Evolutionary conservation across 306 rosid species (phyloP).

Genomic region (Casuarina cunninghamiana): DNA sequence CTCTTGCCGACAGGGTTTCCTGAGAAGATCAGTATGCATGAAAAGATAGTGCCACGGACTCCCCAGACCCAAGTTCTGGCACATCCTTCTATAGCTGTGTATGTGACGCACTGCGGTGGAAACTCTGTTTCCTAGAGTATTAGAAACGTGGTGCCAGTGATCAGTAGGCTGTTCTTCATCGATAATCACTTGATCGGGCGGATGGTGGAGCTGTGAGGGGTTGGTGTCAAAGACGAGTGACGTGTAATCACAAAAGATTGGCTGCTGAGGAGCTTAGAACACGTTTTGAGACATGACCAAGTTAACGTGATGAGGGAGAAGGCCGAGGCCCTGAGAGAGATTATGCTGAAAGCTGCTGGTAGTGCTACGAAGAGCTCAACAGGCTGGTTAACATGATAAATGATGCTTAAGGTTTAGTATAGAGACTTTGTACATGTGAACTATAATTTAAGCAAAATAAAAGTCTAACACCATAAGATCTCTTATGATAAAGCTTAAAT

Average conservation of each 20-base stretch:
- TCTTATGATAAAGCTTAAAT: too few species aligned
- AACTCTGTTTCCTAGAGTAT: slow-evolving; percentile 52
- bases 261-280: slow-evolving; percentile 36
- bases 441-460: too few species aligned
- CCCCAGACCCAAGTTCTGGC: slow-evolving; percentile 46
- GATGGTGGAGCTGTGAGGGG: slow-evolving; percentile 48
- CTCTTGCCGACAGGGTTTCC: slow-evolving; percentile 30
- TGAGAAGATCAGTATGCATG: slow-evolving; percentile 21
- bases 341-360: background rate
- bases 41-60: slow-evolving; percentile 52
- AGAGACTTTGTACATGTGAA: too few species aligned
- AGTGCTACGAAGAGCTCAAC: slow-evolving; percentile 24
- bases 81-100: slow-evolving; percentile 41
- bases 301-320: slow-evolving; percentile 44
- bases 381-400: slow-evolving; percentile 19
- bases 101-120: slow-evolving; percentile 50
- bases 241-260: slow-evolving; percentile 46
- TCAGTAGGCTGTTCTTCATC: slow-evolving; percentile 44
- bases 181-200: slow-evolving; percentile 38
- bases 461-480: too few species aligned
- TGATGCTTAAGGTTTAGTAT: too few species aligned
- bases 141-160: slow-evolving; percentile 50
- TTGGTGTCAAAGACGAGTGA: slow-evolving; percentile 42
- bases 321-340: slow-evolving; percentile 15
- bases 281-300: slow-evolving; percentile 28